Evolutionary conservation across 2,329 filamentous ascomycete species (phyloP).

Genomic region (Pseudopyricularia cyperi): DNA sequence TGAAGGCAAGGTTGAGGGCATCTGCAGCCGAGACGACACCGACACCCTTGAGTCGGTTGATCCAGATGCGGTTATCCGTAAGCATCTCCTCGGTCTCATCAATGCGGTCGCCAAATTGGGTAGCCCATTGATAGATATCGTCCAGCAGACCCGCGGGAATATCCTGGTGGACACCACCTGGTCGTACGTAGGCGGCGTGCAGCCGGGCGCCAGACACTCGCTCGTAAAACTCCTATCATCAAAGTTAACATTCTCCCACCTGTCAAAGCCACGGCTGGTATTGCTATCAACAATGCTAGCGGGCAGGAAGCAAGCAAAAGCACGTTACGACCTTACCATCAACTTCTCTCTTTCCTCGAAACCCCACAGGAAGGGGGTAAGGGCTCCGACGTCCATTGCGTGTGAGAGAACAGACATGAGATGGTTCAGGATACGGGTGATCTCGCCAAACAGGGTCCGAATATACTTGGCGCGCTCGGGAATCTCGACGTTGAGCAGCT

Average conservation of each 20-base stretch:
- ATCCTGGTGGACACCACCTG: constrained; percentile 93
- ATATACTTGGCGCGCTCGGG: constrained; percentile 95
- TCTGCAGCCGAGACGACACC: constrained; percentile 86
- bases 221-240: constrained; percentile 87
- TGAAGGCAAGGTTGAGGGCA: constrained; percentile 94
- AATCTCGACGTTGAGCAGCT: constrained; percentile 92
- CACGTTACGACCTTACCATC: constrained; percentile 58
- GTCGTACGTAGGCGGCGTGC: constrained; percentile 92
- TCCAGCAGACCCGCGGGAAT: constrained; percentile 86
- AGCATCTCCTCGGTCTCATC: constrained; percentile 98
- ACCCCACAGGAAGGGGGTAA: constrained; percentile 98
- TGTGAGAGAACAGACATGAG: constrained; percentile 96
- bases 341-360: constrained; percentile 99
- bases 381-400: constrained; percentile 96
- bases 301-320: neutral
- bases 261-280: too few relatives aligned
- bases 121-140: constrained; percentile 99
- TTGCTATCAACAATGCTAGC: too few relatives aligned
- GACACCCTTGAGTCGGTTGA: constrained; percentile 78
- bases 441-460: constrained; percentile 86
- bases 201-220: constrained; percentile 96
- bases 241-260: neutral
- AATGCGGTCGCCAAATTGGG: constrained; percentile 95
- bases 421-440: constrained; percentile 90
- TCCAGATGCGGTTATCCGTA: constrained; percentile 99